A percentile compares a stretch with the other conserved stretches of the same genome.
Evolutionary conservation across 352 stramenopile species (phyloP).

Genomic region (Peronosclerospora sorghi): DNA sequence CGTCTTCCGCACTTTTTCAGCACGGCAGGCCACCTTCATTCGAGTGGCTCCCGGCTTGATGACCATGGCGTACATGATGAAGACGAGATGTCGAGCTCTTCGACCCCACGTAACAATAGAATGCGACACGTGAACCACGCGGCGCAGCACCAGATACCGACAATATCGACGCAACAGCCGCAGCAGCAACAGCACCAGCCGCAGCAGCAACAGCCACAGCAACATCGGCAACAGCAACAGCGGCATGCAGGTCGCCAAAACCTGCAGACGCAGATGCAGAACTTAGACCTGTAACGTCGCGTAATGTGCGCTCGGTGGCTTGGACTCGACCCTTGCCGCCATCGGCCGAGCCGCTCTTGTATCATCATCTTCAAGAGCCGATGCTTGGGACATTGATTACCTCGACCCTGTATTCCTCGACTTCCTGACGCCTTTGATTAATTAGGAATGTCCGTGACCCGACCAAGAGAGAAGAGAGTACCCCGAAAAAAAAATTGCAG

Average conservation of each 20-base stretch:
- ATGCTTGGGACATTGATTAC: conserved; percentile 22
- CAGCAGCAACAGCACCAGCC: conserved; percentile 13
- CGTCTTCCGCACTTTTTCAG: conserved; percentile 77
- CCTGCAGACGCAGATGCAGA: conserved; percentile 56
- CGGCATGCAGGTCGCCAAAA: conserved; percentile 24
- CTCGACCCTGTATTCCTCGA: conserved; percentile 7
- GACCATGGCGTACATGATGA: conserved; percentile 44
- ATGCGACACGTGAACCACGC: conserved; percentile 37
- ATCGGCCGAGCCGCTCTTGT: conserved; percentile 27
- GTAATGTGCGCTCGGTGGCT: conserved; percentile 13
- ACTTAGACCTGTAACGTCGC: conserved; percentile 58
- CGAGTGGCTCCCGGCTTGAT: conserved; percentile 39
- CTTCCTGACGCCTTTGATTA: conserved; percentile 16
- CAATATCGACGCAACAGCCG: conserved; percentile 14
- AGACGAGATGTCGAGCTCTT: conserved; percentile 40
- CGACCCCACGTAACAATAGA: conserved; percentile 63
- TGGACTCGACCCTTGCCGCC: conserved; percentile 8
- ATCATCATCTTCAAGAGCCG: conserved; percentile 30
- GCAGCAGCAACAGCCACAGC: conserved; percentile 11
- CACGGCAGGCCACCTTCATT: conserved; percentile 35
- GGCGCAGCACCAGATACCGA: conserved; percentile 29
- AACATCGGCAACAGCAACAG: conserved; percentile 5
- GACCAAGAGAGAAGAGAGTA: conserved; percentile 12
- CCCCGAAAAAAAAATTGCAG: conserved; percentile 10
- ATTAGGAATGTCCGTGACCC: conserved; percentile 18